Evolutionary conservation across 2,329 filamentous ascomycete species (phyloP).

Genomic region (Calonectria pseudoreteaudii): DNA sequence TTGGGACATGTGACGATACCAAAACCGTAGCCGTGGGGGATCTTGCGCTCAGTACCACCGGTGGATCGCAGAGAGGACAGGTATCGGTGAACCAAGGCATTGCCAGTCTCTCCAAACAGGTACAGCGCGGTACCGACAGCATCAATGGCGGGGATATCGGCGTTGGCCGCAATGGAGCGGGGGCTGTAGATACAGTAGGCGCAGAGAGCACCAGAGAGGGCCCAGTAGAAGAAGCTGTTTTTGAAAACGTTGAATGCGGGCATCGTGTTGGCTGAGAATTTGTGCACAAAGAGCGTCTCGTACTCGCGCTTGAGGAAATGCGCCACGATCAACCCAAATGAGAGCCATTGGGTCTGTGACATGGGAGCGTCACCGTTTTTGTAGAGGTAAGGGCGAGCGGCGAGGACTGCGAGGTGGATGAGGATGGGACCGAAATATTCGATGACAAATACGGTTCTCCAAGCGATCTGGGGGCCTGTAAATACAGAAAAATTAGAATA

Average conservation of each 20-base stretch:
- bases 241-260: constrained; percentile 90
- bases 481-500: background rate
- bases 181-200: constrained; percentile 89
- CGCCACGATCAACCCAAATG: constrained; percentile 77
- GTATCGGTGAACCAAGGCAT: constrained; percentile 83
- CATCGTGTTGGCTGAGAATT: constrained; percentile 96
- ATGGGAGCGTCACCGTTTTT: constrained; percentile 61
- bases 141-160: constrained; percentile 63
- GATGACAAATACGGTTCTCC: constrained; percentile 94
- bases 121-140: constrained; percentile 79
- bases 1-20: constrained; percentile 93
- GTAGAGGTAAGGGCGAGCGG: constrained; percentile 75
- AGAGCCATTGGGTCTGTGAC: constrained; percentile 77
- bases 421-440: constrained; percentile 94
- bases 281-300: constrained; percentile 94
- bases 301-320: constrained; percentile 97
- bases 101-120: constrained; percentile 81
- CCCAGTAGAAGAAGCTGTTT: constrained; percentile 96
- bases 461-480: constrained; percentile 86
- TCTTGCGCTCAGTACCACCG: constrained; percentile 87
- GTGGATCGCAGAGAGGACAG: constrained; percentile 81
- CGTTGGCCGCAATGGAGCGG: constrained; percentile 72
- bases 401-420: constrained; percentile 82
- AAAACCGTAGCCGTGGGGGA: constrained; percentile 89
- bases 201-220: constrained; percentile 81